Conservation (phyloP, 371 early-diverging fungal genomes). For the Rhizomucor pusillus region DNA sequence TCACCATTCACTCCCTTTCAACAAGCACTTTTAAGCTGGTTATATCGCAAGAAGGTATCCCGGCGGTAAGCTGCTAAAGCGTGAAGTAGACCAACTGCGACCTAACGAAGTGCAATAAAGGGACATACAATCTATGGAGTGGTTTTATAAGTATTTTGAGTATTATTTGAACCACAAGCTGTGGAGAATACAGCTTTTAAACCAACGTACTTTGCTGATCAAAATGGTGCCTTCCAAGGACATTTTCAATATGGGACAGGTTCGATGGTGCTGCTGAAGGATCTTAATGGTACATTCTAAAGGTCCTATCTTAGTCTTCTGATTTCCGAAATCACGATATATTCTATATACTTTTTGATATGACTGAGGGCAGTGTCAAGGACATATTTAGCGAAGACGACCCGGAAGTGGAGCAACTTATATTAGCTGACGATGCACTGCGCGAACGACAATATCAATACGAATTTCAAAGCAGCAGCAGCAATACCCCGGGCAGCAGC, state of each 20-base stretch:
- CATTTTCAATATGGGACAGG: not conserved
- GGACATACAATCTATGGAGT: not conserved
- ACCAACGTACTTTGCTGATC: not conserved
- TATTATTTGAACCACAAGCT: not conserved
- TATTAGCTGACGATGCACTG: too few species aligned
- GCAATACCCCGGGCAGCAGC: too few species aligned
- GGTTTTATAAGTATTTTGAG: not conserved
- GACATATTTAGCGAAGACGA: not conserved
- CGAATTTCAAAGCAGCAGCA: too few species aligned
- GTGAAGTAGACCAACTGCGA: not conserved
- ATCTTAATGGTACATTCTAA: not conserved
- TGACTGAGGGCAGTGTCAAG: not conserved
- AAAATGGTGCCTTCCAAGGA: not conserved
- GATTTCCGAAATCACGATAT: not conserved
- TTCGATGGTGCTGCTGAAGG: not conserved
- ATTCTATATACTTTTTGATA: not conserved
- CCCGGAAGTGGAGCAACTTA: not conserved
- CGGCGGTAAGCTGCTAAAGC: not conserved
- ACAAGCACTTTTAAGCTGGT: not conserved
- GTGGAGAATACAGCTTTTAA: not conserved
- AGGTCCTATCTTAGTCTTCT: not conserved
- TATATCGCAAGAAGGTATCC: not conserved
- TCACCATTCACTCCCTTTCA: not conserved
- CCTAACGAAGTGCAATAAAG: not conserved
- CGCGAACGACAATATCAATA: too few species aligned